Percentiles rank a stretch among this genome's conserved stretches.
These are phyloP conservation scores for Rhododendron henanense DNA, from an alignment of 148 eudicot genomes.

Conservation along the genomic window DNA sequence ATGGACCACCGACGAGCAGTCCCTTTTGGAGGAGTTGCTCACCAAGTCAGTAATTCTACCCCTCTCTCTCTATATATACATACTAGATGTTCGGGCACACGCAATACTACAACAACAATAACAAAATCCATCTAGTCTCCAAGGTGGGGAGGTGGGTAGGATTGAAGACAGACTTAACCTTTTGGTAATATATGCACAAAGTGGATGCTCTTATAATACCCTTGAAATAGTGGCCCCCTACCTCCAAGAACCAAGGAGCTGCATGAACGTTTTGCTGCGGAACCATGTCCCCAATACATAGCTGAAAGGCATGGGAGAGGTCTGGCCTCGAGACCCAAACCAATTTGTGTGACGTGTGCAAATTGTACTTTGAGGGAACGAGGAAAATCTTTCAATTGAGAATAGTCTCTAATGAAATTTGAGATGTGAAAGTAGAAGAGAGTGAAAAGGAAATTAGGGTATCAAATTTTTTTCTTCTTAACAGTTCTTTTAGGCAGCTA, in stretches of 20 bases:
- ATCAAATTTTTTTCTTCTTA: not conserved
- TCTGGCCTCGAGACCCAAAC: not conserved
- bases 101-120: not conserved
- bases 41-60: constrained; percentile 43
- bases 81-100: not conserved
- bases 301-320: not conserved
- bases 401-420: not conserved
- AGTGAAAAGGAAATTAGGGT: not conserved
- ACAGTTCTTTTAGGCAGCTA: not conserved
- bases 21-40: constrained; percentile 63
- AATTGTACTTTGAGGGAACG: not conserved
- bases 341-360: not conserved
- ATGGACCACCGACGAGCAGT: constrained; percentile 82
- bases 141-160: no score
- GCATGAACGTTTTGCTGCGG: not conserved
- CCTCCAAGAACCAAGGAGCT: no score
- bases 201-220: not conserved
- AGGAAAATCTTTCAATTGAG: not conserved
- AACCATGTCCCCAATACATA: not conserved
- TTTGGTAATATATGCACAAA: no score
- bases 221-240: no score
- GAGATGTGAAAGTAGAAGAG: not conserved
- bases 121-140: not conserved
- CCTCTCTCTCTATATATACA: not conserved
- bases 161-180: no score